These are phyloP conservation scores for Bryoglossum gracile DNA, from an alignment of 495 filamentous ascomycete genomes.

Conservation along the genomic window DNA sequence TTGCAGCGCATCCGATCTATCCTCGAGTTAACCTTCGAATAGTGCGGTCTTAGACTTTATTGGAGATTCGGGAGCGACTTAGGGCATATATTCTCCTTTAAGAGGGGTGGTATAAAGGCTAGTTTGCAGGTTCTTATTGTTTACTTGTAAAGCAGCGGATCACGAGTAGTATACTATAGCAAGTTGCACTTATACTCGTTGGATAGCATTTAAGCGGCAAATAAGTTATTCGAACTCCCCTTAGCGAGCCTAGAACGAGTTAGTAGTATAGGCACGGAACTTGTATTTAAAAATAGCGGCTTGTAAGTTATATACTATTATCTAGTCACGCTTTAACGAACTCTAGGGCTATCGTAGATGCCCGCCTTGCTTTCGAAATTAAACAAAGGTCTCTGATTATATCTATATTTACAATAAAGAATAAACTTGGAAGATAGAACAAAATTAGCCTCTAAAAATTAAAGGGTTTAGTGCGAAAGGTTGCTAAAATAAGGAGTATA, in stretches of 20 bases:
- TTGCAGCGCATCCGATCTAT: constrained; percentile 1
- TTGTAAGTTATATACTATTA: background rate
- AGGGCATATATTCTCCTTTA: too few relatives aligned
- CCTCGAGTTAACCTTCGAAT: background rate
- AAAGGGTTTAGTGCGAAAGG: background rate
- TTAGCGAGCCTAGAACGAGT: background rate
- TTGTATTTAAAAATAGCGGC: background rate
- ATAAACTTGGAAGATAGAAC: background rate
- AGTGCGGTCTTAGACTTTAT: constrained; percentile 1
- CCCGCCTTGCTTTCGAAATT: constrained; percentile 4
- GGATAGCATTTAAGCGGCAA: too few relatives aligned
- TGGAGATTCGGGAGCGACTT: too few relatives aligned
- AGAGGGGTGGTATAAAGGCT: too few relatives aligned
- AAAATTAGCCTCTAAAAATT: background rate
- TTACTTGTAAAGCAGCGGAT: too few relatives aligned
- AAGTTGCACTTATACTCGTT: too few relatives aligned
- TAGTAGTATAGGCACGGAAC: background rate
- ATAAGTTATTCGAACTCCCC: too few relatives aligned
- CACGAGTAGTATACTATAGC: too few relatives aligned
- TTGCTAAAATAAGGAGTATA: constrained; percentile 2
- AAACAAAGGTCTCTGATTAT: background rate
- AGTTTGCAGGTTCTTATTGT: too few relatives aligned
- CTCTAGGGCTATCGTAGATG: background rate
- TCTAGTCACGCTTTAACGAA: background rate
- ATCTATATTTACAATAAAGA: background rate